Evolutionary conservation across 2,329 filamentous ascomycete genomes (phyloP).

Genomic region (Penicillium decumbens): DNA sequence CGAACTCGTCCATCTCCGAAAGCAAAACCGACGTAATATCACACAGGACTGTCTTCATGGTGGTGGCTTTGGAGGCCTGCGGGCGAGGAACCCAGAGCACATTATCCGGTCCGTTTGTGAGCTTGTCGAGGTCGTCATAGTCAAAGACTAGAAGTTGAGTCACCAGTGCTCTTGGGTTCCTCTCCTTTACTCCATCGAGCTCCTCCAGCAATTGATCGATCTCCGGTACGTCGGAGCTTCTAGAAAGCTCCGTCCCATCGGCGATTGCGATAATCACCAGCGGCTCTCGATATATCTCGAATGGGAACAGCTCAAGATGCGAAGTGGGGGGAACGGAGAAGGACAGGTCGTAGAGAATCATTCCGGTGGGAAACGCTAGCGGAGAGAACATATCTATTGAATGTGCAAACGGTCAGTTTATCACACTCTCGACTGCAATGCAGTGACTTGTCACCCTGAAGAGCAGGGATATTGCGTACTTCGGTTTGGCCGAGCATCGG

Average conservation of each 20-base stretch:
- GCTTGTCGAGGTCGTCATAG: constrained; percentile 53
- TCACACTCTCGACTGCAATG: not conserved
- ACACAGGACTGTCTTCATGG: constrained; percentile 75
- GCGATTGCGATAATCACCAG: constrained; percentile 78
- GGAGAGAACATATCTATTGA: constrained; percentile 84
- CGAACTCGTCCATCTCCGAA: constrained; percentile 69
- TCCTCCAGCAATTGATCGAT: constrained; percentile 52
- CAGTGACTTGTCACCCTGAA: not conserved
- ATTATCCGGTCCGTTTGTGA: constrained; percentile 57
- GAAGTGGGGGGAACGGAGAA: constrained; percentile 74
- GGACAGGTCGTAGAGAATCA: constrained; percentile 81
- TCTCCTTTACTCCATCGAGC: constrained; percentile 65
- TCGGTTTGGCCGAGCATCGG: constrained; percentile 77
- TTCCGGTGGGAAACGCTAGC: constrained; percentile 76
- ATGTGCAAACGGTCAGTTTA: constrained; percentile 20
- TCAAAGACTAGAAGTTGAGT: constrained; percentile 80
- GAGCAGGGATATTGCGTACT: constrained; percentile 53
- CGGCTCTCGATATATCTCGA: constrained; percentile 84
- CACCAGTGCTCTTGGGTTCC: constrained; percentile 69
- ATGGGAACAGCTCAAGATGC: constrained; percentile 75
- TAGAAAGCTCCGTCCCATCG: constrained; percentile 66
- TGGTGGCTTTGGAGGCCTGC: constrained; percentile 67
- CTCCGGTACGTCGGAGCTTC: constrained; percentile 26
- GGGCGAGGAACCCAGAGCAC: constrained; percentile 66
- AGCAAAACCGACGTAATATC: constrained; percentile 69